These are phyloP conservation scores for Yamadazyma sp. DNA, from an alignment of 805 yeast genomes.

Conservation along the genomic window DNA sequence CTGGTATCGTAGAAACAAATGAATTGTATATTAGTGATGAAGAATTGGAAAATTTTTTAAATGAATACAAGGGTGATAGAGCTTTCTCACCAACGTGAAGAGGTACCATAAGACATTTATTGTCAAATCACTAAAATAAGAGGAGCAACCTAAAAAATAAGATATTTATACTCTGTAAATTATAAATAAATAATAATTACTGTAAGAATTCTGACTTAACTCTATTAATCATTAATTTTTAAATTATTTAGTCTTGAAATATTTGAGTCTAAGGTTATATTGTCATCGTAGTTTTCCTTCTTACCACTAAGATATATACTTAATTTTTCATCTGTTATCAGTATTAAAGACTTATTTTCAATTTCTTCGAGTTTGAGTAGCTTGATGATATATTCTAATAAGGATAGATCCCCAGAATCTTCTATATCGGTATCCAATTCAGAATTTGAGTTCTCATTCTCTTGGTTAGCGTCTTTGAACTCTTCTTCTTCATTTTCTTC, in stretches of 20 bases:
- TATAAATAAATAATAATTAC: too few species aligned
- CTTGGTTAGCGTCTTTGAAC: not conserved
- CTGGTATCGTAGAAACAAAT: constrained; percentile 12
- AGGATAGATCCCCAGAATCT: constrained; percentile 32
- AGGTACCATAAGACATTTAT: too few species aligned
- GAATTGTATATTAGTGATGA: constrained; percentile 15
- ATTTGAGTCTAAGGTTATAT: constrained; percentile 25
- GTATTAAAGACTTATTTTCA: constrained; percentile 52
- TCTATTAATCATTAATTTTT: too few species aligned
- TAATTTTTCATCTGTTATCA: constrained; percentile 65
- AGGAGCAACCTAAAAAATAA: too few species aligned
- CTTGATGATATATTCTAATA: constrained; percentile 63
- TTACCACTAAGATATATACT: constrained; percentile 43
- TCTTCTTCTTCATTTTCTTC: constrained; percentile 10
- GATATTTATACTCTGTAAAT: too few species aligned
- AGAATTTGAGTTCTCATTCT: constrained; percentile 3
- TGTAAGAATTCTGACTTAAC: too few species aligned
- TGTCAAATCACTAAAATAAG: too few species aligned
- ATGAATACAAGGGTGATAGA: constrained; percentile 7
- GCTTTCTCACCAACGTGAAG: constrained; percentile 5
- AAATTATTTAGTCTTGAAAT: constrained; percentile 30
- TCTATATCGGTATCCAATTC: constrained; percentile 5
- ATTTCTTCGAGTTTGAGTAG: constrained; percentile 57
- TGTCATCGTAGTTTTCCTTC: not conserved
- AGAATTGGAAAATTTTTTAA: constrained; percentile 12